Conservation (phyloP, 768 basidiomycete species). For the Suillus discolor region DNA sequence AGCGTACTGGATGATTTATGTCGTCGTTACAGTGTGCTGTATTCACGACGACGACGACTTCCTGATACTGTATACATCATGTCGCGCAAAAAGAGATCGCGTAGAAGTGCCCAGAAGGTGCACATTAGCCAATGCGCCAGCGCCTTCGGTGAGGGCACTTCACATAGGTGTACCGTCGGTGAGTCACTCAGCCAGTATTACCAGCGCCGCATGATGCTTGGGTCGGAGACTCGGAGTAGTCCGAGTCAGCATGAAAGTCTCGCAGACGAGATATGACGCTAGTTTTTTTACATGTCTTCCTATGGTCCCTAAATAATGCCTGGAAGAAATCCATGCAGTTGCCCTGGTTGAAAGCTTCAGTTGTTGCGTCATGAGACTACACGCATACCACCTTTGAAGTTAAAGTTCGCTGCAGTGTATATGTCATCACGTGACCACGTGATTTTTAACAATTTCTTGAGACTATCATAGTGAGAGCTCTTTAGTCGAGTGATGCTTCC, state of each 20-base stretch:
- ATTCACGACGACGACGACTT: no score
- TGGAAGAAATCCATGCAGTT: neutral
- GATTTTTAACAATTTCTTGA: conserved; percentile 4
- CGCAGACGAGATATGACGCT: neutral
- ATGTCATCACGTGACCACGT: conserved; percentile 3
- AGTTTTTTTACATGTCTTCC: neutral
- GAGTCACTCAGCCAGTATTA: no score
- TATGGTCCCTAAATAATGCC: neutral
- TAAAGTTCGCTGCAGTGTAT: no score
- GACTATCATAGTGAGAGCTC: neutral
- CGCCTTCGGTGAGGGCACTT: neutral
- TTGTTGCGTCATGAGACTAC: neutral
- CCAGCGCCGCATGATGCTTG: no score
- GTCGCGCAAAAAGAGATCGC: neutral
- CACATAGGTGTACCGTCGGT: neutral
- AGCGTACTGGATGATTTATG: neutral
- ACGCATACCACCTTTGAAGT: neutral
- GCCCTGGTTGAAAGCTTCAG: neutral
- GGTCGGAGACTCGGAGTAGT: no score
- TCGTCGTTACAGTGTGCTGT: neutral
- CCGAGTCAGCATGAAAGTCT: neutral
- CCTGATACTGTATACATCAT: no score
- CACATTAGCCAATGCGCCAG: neutral
- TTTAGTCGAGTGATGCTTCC: conserved; percentile 42
- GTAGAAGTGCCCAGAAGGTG: neutral